Percentiles rank a stretch among this genome's conserved stretches.
Evolutionary conservation across 2,329 filamentous ascomycete genomes (phyloP).

Genomic region (Arthrobotrys entomopaga): DNA sequence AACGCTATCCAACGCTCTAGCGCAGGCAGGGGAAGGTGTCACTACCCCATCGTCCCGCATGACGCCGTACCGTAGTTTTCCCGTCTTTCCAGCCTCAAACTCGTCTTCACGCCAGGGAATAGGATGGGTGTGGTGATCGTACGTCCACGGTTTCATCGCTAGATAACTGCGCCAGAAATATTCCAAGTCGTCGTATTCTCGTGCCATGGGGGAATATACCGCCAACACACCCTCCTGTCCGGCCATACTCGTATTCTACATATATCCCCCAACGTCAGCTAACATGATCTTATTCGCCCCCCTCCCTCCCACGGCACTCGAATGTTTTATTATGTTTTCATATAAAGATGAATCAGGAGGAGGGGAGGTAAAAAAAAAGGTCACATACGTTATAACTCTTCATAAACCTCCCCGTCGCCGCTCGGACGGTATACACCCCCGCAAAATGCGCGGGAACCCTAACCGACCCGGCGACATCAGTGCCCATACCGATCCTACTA

Average conservation of each 20-base stretch:
- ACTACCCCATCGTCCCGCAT: constrained; percentile 84
- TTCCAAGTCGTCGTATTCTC: constrained; percentile 80
- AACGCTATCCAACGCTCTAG: constrained; percentile 76
- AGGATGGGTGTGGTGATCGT: constrained; percentile 85
- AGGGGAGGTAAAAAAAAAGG: too few relatives aligned
- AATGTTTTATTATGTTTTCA: too few relatives aligned
- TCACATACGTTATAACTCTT: constrained; percentile 72
- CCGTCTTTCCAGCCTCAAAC: constrained; percentile 69
- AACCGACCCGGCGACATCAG: constrained; percentile 89
- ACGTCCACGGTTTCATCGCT: constrained; percentile 85
- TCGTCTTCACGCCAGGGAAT: constrained; percentile 77
- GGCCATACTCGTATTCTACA: constrained; percentile 78
- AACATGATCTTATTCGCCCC: not conserved
- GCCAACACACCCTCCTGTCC: constrained; percentile 90
- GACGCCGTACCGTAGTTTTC: constrained; percentile 68
- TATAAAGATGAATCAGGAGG: too few relatives aligned
- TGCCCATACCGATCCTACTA: constrained; percentile 87
- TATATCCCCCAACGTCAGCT: not conserved
- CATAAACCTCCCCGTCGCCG: constrained; percentile 89
- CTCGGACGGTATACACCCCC: constrained; percentile 85
- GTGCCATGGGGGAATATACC: constrained; percentile 91
- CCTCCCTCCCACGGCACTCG: too few relatives aligned
- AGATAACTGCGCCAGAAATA: constrained; percentile 86
- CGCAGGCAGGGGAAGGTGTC: constrained; percentile 84
- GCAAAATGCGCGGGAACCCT: constrained; percentile 87